phyloP scores from a whole-genome alignment of 2,329 filamentous ascomycete species.

The Aspergillus ustus region DNA sequence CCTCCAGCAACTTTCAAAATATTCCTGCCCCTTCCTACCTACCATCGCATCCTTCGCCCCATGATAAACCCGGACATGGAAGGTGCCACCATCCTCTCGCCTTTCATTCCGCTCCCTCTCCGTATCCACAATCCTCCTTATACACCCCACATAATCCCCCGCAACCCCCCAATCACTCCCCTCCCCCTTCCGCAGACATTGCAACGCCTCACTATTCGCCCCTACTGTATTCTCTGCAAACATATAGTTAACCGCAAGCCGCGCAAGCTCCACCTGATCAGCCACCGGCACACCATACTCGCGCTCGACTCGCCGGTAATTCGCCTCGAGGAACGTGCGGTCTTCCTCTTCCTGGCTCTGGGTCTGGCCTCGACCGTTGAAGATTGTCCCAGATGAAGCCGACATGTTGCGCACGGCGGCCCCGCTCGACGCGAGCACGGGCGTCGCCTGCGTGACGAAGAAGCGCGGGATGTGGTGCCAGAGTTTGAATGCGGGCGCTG shows the following conservation, averaged over 20 bases:
- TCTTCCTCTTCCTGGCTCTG: slow-evolving; percentile 5
- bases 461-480: slow-evolving; percentile 37
- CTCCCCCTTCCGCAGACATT: slow-evolving; percentile 41
- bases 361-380: background rate
- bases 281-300: slow-evolving; percentile 24
- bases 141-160: slow-evolving; percentile 39
- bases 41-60: slow-evolving; percentile 49
- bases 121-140: slow-evolving; percentile 22
- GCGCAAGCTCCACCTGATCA: slow-evolving; percentile 25
- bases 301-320: slow-evolving; percentile 23
- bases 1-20: slow-evolving; percentile 50
- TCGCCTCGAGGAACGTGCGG: slow-evolving; percentile 16
- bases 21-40: slow-evolving; percentile 46
- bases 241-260: slow-evolving; percentile 23
- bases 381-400: background rate
- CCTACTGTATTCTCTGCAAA: slow-evolving; percentile 39
- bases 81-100: slow-evolving; percentile 19
- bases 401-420: slow-evolving; percentile 20
- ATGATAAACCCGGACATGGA: slow-evolving; percentile 39
- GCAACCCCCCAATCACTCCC: slow-evolving; percentile 39
- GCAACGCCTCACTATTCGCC: slow-evolving; percentile 44
- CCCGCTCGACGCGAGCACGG: slow-evolving; percentile 29
- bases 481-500: slow-evolving; percentile 27
- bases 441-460: slow-evolving; percentile 27
- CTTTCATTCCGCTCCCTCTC: background rate